Evolutionary conservation across 805 yeast genomes (phyloP), one percentile per base, ranked within the genome.

Genomic region (Candida xiaguanensis): DNA sequence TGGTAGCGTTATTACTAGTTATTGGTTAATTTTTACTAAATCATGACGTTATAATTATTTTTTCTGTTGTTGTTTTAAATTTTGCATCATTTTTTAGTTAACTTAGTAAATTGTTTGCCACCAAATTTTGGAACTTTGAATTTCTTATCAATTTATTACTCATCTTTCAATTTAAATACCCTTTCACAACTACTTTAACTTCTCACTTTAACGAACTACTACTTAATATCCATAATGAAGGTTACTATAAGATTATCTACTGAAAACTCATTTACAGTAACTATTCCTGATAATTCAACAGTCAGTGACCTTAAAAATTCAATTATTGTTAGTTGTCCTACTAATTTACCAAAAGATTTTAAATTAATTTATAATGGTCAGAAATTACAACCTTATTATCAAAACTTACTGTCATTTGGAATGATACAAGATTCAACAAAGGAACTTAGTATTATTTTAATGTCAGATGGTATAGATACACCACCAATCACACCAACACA

Each of bases 261-360:
- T 16, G 75, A 71, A 35, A 47, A 57, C 34, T 60, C 69, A 9
- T 73, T 66, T 52, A 50, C 67, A 18, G 64, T 76, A 42, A 70
- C 77, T n/a, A 59, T 75, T 22, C 74, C 80, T 8, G 72, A 72
- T 41, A 68, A 72, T 51, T 62, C 78, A 36, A 69, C 80, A 1
- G 78, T 75, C 27, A 74, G 66, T 27, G 78, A 75, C 44, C 63
- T 77, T 46, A 66, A 69, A 39, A 60, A 62, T 32, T 66, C 75
- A 5, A 72, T 77, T 15, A 59, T 65, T 36, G 72, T 69, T 18
- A 69, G 72, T 4, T 57, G 68, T 31, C 40, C 46, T n/a, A 37
- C 50, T 14, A 47, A 56, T 26, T 51, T 67, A 34, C 74, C 74
- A 3, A 30, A 45, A 8, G 63, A 60, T 30, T 66, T 66, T 50